Evolutionary conservation across 2,329 filamentous ascomycete genomes (phyloP).

Genomic region (Aspergillus unguis): DNA sequence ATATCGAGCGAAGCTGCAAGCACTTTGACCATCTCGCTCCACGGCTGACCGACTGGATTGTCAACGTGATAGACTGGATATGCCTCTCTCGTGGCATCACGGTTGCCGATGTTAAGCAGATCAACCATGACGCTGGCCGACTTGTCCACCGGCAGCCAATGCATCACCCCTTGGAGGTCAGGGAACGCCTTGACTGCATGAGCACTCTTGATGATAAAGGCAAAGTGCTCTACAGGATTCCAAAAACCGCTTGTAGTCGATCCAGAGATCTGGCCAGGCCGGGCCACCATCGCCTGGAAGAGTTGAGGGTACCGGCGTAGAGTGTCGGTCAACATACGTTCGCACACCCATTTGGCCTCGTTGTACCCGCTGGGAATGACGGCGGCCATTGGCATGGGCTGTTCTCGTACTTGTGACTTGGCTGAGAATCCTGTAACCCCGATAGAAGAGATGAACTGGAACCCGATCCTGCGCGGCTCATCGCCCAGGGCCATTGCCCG

Average conservation of each 20-base stretch:
- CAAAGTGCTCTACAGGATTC: slow-evolving; percentile 54
- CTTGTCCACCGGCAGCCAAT: slow-evolving; percentile 49
- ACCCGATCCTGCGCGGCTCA: slow-evolving; percentile 10
- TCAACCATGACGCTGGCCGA: slow-evolving; percentile 36
- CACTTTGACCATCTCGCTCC: slow-evolving; percentile 35
- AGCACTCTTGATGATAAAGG: slow-evolving; percentile 50
- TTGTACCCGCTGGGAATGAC: slow-evolving; percentile 49
- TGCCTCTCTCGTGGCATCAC: slow-evolving; percentile 7
- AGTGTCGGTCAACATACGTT: slow-evolving; percentile 50
- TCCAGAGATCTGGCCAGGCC: slow-evolving; percentile 55
- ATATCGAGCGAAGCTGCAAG: slow-evolving; percentile 35
- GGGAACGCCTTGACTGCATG: slow-evolving; percentile 47
- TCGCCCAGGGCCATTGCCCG: background rate
- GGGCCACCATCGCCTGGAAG: slow-evolving; percentile 46
- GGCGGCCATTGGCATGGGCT: slow-evolving; percentile 36
- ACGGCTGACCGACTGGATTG: slow-evolving; percentile 44
- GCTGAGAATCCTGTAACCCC: slow-evolving; percentile 39
- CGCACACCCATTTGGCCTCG: slow-evolving; percentile 54
- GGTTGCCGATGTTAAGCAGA: slow-evolving; percentile 20
- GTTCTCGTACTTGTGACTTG: slow-evolving; percentile 34
- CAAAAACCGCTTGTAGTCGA: slow-evolving; percentile 51
- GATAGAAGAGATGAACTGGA: slow-evolving; percentile 45
- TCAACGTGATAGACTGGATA: slow-evolving; percentile 47
- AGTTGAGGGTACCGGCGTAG: slow-evolving; percentile 41
- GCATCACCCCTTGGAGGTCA: slow-evolving; percentile 39